Base-by-base conservation (phyloP, 208 protist genomes). In the Trichomonas tenax region DNA sequence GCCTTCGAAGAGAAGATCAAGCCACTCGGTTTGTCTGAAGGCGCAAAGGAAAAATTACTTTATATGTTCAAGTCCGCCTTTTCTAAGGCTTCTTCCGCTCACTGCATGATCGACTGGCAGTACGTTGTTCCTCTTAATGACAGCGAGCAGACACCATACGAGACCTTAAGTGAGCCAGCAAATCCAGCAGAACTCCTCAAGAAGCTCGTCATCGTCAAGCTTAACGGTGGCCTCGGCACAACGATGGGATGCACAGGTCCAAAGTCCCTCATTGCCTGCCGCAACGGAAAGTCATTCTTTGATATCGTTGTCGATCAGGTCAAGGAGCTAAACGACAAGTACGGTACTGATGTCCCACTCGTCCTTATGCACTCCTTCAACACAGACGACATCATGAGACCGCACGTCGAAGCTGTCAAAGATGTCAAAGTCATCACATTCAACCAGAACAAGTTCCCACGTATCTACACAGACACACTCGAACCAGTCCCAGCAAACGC, bases 331-430 rank as follows among this genome's bases (percentile, higher is more conserved):
- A 96, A 96, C 88, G 2, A 98, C 63, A 96, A 96, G 93, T 98
- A 98, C 97, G 97, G 97, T 45, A 96, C 97, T 95, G 88, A 98
- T 34, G 97, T 99, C 63, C 98, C 98, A 49, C 98, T 99, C 89
- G 98, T 99, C 97, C 97, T 99, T 15, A 99, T 99, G 99, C 99
- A 99, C 97, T 99, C 98, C 63, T 99, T 99, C 98, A 99, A 98
- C 97, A 99, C 99, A 51, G 86, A 93, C 38, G 86, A 93, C 21
- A 40, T 51, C 26, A 93, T 93, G 86, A 93, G 51, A 26, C 86
- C 86, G 38, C 17, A 41, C 41, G 14, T 93, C n/a, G 31, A 93
- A 23, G 51, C 48, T 40, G 86, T 41, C 6, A 51, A 34, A 51
- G 86, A 26, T 38, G 44, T 93, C 45, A 4, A 44, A 4, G 86